Evolutionary conservation across 2,329 filamentous ascomycete species (phyloP), one percentile per base, ranked within the genome.

Genomic region (Hypoxylon sp.): DNA sequence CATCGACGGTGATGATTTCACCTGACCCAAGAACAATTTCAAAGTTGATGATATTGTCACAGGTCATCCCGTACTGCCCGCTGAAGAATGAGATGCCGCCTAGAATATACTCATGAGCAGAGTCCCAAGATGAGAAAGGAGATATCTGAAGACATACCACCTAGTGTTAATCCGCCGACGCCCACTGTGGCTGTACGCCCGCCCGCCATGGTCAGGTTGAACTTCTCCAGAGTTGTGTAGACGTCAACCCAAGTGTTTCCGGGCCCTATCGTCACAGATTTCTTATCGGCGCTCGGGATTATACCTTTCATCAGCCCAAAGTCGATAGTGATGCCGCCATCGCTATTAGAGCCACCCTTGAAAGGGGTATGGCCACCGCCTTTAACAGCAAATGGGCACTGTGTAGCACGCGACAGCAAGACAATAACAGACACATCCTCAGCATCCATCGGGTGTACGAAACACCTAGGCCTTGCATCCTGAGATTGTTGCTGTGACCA

Each of bases 221-320:
- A 54, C 2, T 71, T 49, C 17, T 81, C 79, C 0, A 84, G 72
- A 3, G 54, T 48, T 5, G 69, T 59, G 65, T 83, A 84, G 0
- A 84, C 81, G 14, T 81, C 72, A 5, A 68, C 53, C 82, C 82
- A 84, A 13, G 75, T 73, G 49, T 78, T 77, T 5, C 81, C 82
- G 0, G 79, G 72, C 0, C 81, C 81, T 17, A 84, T 71, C 11
- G 67, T 67, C 2, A 77, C 80, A 3, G 75, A 75, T 0, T 71
- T 73, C 8, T 74, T 72, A 40, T 79, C 75, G 2, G 50, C 22
- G 10, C 71, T 75, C 3, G 73, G 58, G 14, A 48, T 37, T 30
- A 78, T 62, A 33, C 74, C 44, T 25, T 75, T 76, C 20, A 78
- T 70, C 11, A 60, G 30, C 20, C 53, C 49, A 27, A 78, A 64